These are phyloP conservation scores for Ogataea angusta DNA, from an alignment of 805 yeast species.

Conservation along the genomic window DNA sequence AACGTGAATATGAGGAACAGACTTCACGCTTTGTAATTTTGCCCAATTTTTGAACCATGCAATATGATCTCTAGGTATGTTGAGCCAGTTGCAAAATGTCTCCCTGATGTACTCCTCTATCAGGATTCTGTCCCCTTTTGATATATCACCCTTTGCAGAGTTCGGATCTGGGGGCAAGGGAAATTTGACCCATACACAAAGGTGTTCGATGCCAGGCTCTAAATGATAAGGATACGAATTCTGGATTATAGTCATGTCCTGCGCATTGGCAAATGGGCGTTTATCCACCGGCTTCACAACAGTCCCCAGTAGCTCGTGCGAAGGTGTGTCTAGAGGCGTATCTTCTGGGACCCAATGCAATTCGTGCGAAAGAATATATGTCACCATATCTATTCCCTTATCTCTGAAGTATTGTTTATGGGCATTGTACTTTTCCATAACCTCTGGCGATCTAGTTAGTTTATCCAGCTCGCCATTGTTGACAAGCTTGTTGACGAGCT, in stretches of 20 bases:
- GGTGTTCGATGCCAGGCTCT: constrained; percentile 47
- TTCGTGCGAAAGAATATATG: constrained; percentile 45
- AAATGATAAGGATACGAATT: constrained; percentile 72
- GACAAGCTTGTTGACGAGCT: constrained; percentile 38
- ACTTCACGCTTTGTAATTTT: constrained; percentile 61
- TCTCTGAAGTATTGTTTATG: constrained; percentile 42
- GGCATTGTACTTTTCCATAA: constrained; percentile 41
- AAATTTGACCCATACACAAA: constrained; percentile 66
- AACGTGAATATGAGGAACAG: constrained; percentile 70
- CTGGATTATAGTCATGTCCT: constrained; percentile 43
- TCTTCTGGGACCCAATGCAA: constrained; percentile 46
- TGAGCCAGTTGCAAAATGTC: constrained; percentile 48
- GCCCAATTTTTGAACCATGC: constrained; percentile 76
- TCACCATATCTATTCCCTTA: constrained; percentile 40
- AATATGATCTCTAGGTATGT: constrained; percentile 37
- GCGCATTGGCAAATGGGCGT: constrained; percentile 38
- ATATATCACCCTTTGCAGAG: constrained; percentile 50
- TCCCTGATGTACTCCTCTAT: constrained; percentile 45
- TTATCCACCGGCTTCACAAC: constrained; percentile 31
- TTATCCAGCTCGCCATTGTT: constrained; percentile 40
- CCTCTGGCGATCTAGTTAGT: constrained; percentile 46
- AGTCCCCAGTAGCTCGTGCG: constrained; percentile 13
- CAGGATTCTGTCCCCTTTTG: constrained; percentile 36
- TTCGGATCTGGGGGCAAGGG: constrained; percentile 49
- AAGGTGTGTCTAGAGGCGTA: constrained; percentile 17